Percentiles rank a stretch among this genome's conserved stretches.
These are phyloP conservation scores for Aphanomyces invadans DNA, from an alignment of 352 stramenopile species.

Conservation along the genomic window DNA sequence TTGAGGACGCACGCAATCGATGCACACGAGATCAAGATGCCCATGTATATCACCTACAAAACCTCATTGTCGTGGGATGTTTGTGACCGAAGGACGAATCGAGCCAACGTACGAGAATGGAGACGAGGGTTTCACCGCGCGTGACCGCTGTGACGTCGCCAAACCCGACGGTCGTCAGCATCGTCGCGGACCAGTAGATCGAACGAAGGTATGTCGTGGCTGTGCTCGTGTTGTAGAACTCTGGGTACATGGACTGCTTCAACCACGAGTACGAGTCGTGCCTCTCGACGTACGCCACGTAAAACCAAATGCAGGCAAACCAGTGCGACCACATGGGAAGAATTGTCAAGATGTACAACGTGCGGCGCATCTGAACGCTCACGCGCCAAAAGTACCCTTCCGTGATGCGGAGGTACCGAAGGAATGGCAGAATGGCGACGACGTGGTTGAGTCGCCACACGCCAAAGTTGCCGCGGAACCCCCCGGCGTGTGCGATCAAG, in stretches of 20 bases:
- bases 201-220: conserved; percentile 42
- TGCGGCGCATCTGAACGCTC: conserved; percentile 19
- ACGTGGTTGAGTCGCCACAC: conserved; percentile 19
- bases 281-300: conserved; percentile 18
- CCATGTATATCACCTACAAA: conserved; percentile 23
- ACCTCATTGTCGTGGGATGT: too few relatives aligned
- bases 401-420: conserved; percentile 17
- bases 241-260: not conserved
- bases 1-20: conserved; percentile 24
- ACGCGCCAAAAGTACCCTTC: conserved; percentile 24
- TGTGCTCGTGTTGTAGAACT: conserved; percentile 17
- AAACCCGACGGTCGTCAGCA: conserved; percentile 70
- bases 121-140: conserved; percentile 31
- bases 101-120: conserved; percentile 37
- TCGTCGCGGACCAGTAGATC: conserved; percentile 66
- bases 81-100: not conserved
- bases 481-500: not conserved
- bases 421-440: not conserved
- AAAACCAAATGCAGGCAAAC: conserved; percentile 23
- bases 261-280: conserved; percentile 3
- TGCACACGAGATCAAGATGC: conserved; percentile 22
- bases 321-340: conserved; percentile 22
- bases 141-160: conserved; percentile 52
- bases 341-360: conserved; percentile 19
- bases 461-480: conserved; percentile 21